phyloP scores from a whole-genome alignment of 345 rosid species.

The Citrus sp. region DNA sequence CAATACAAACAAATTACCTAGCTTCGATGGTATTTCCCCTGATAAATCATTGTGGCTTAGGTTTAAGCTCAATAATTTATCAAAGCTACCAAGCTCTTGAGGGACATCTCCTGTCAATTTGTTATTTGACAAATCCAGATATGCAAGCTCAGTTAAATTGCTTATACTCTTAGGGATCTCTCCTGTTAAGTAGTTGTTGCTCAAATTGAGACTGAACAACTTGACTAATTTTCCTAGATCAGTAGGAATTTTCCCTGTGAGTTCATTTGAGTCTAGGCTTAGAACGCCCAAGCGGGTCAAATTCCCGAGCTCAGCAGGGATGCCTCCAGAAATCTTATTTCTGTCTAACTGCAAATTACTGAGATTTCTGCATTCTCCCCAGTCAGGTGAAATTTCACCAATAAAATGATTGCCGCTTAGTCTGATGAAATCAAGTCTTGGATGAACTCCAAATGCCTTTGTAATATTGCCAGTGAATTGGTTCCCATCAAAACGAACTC shows the following conservation, averaged over 20 bases:
- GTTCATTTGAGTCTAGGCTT: constrained; percentile 41
- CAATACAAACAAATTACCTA: constrained; percentile 38
- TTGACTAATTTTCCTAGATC: constrained; percentile 42
- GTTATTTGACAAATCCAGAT: constrained; percentile 52
- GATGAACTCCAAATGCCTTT: constrained; percentile 48
- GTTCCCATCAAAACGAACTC: constrained; percentile 50
- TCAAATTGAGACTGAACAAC: constrained; percentile 43
- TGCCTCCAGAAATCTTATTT: constrained; percentile 50
- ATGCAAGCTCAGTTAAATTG: constrained; percentile 21
- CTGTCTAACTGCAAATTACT: constrained; percentile 45
- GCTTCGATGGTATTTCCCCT: constrained; percentile 44
- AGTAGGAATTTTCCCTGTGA: constrained; percentile 45
- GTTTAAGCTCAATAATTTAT: constrained; percentile 38
- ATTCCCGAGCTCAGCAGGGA: constrained; percentile 54
- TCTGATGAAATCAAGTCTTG: constrained; percentile 29
- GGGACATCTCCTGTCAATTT: constrained; percentile 40
- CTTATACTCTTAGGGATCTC: constrained; percentile 40
- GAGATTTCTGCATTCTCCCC: constrained; percentile 65
- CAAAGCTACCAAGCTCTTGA: constrained; percentile 31
- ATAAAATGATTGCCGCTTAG: constrained; percentile 46
- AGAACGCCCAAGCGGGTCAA: constrained; percentile 35
- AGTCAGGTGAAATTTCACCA: constrained; percentile 47
- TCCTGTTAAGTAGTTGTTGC: constrained; percentile 48
- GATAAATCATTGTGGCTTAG: constrained; percentile 56
- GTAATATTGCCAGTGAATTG: constrained; percentile 54